Conservation (phyloP, 305 asterid genomes). For the Solanum hybrid region DNA sequence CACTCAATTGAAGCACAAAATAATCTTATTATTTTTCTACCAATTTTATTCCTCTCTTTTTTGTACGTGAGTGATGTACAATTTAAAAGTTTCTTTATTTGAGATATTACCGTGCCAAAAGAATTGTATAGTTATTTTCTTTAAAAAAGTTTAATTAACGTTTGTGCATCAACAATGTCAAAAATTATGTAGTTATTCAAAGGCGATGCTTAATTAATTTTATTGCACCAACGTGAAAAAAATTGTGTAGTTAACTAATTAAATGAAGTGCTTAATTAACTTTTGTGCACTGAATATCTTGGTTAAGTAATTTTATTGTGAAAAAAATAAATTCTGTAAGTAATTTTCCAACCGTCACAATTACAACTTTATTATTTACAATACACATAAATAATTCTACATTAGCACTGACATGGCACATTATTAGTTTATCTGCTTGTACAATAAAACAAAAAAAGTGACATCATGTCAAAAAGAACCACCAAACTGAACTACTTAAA, state of each 20-base stretch:
- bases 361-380: not conserved
- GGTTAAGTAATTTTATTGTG: not conserved
- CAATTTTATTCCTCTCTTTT: not conserved
- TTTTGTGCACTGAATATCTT: not conserved
- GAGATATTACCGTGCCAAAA: not conserved
- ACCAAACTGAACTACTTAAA: not conserved
- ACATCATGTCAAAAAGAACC: not conserved
- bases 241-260: not conserved
- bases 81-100: not conserved
- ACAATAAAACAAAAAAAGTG: not conserved
- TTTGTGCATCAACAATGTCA: not conserved
- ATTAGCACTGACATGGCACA: not conserved
- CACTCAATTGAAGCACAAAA: not conserved
- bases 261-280: not conserved
- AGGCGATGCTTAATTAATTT: not conserved
- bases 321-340: not conserved
- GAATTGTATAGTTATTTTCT: not conserved
- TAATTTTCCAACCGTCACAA: not conserved
- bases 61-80: not conserved
- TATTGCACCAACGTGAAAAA: not conserved
- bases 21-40: not conserved
- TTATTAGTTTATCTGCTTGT: not conserved
- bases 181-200: not conserved
- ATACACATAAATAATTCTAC: not conserved
- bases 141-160: not conserved